phyloP scores from a whole-genome alignment of 176 grass and related monocot genomes.

The Triticum turgidum region DNA sequence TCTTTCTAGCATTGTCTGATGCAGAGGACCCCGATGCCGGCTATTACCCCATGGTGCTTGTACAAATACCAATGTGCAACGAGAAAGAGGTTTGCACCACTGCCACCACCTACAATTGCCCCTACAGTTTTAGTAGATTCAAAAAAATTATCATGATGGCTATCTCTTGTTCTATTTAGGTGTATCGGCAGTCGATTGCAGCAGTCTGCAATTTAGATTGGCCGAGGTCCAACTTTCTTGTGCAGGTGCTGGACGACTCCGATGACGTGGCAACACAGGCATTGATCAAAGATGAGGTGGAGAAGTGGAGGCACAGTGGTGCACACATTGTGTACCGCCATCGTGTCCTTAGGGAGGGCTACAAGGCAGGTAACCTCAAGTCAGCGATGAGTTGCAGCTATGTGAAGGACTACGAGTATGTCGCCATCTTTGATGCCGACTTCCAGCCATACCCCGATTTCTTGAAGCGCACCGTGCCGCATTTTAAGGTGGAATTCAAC shows the following conservation, averaged over 20 bases:
- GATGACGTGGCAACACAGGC: slow-evolving; percentile 57
- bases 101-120: neutral
- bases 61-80: slow-evolving; percentile 99
- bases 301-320: slow-evolving; percentile 66
- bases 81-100: slow-evolving; percentile 69
- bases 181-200: slow-evolving; percentile 83
- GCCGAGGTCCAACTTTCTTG: slow-evolving; percentile 75
- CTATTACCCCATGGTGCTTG: slow-evolving; percentile 81
- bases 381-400: slow-evolving; percentile 85
- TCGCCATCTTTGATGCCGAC: slow-evolving; percentile 88
- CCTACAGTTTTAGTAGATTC: neutral
- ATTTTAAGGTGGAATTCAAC: slow-evolving; percentile 71
- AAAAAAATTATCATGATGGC: neutral
- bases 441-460: slow-evolving; percentile 87
- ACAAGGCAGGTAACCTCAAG: slow-evolving; percentile 92
- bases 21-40: slow-evolving; percentile 44
- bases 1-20: slow-evolving; percentile 21
- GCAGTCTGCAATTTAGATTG: slow-evolving; percentile 85
- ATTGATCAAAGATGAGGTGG: slow-evolving; percentile 79
- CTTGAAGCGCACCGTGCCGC: slow-evolving; percentile 66
- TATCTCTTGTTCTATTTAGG: slow-evolving; percentile 36
- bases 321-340: slow-evolving; percentile 71
- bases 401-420: slow-evolving; percentile 80
- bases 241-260: slow-evolving; percentile 91
- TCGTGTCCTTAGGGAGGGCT: slow-evolving; percentile 67